These are phyloP conservation scores for Paecilomyces formosus DNA, from an alignment of 2,329 filamentous ascomycete genomes.

Conservation along the genomic window DNA sequence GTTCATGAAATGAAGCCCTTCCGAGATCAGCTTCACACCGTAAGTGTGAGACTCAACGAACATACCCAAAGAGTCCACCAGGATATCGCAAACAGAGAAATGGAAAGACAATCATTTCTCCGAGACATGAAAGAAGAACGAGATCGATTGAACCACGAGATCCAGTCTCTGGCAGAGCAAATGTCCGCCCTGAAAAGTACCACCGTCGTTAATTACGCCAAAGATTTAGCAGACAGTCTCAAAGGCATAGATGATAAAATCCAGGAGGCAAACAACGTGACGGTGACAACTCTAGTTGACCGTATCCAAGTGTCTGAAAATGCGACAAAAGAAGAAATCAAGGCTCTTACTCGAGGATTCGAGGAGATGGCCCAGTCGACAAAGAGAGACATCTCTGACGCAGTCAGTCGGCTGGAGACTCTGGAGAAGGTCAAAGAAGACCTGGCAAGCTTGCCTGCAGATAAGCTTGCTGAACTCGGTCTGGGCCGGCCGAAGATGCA, in stretches of 20 bases:
- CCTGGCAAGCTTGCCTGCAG: not conserved
- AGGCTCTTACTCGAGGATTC: not conserved
- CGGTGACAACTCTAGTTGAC: conserved; percentile 3
- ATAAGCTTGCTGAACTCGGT: not conserved
- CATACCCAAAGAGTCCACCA: not conserved
- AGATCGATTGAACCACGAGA: conserved; percentile 5
- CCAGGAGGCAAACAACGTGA: not conserved
- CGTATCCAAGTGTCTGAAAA: conserved; percentile 3
- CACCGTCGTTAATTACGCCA: not conserved
- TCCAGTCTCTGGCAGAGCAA: conserved; percentile 7
- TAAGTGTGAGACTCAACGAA: conserved; percentile 4
- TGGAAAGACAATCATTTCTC: conserved; percentile 2
- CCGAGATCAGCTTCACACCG: conserved; percentile 1
- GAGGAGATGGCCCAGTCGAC: not conserved
- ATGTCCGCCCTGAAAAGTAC: conserved; percentile 2
- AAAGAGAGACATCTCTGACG: not conserved
- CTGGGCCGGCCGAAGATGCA: not conserved
- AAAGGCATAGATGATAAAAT: not conserved
- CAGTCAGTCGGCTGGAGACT: conserved; percentile 1
- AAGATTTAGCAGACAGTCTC: not conserved
- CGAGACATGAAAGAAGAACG: conserved; percentile 8
- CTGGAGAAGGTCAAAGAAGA: conserved; percentile 1
- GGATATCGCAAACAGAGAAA: not conserved
- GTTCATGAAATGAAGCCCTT: conserved; percentile 2
- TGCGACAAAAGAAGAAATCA: not conserved